Base-by-base conservation (phyloP, 148 eudicot genomes). In the Pouteria glomerata region DNA sequence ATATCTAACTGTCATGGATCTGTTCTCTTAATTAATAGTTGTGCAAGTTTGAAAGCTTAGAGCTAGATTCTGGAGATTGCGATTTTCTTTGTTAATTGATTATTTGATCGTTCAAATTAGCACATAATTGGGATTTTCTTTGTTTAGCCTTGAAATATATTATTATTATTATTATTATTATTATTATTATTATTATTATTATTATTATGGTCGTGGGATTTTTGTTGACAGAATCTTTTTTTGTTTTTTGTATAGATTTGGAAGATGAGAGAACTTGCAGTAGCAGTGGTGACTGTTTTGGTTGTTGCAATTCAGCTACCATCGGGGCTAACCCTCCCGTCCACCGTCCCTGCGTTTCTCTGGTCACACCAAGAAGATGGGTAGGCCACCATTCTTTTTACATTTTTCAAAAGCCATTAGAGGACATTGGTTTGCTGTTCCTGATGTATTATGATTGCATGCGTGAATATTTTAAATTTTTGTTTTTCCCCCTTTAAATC, bases 341-440 rank as follows among this genome's bases (percentile, higher is more conserved):
- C 89, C 35, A 91, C 89, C 2, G 85, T 76, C 62, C 90, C 97
- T 76, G 92, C 97, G 5, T 82, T 91, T 76, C 83, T 92, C 76
- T 92, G 97, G 97, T 89, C 97, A 56, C 77, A 87, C 62, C 80
- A 82, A 72, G 74, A 77, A 53, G 80, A 89, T 71, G 82, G 80
- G 97, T 92, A 88, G 58, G 81, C 37, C 24, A 39, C 10, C 10
- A 48, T 48, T 42, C 45, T 31, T 41, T 66, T 26, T 60, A 2
- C 8, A 15, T 63, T 3, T 58, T 4, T 5, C 27, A 4, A 44
- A 19, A 41, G n/a, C 27, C 50, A 24, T 8, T 0, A 42, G 8
- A 71, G 10, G 35, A 21, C 47, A 58, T 60, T 1, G 19, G 1
- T 24, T 57, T 57, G 35, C 34, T 57, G 34, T 57, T 57, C 1